Conservation (phyloP, 495 filamentous ascomycete genomes). For the Talaromyces borbonicus region DNA sequence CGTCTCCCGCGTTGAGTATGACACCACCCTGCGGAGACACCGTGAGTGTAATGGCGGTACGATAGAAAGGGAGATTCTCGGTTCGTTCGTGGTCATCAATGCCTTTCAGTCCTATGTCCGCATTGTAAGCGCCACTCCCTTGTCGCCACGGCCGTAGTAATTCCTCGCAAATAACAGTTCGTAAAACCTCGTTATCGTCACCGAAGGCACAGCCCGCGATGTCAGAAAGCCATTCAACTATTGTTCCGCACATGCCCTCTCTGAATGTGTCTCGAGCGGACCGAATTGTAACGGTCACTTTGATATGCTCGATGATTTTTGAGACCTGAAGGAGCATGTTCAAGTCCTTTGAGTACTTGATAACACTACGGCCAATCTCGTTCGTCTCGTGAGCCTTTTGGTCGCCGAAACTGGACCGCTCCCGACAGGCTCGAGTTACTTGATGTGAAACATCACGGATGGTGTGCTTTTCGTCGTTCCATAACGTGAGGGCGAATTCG, state of each 20-base stretch:
- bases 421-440: constrained; percentile 80
- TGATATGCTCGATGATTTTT: constrained; percentile 84
- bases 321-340: constrained; percentile 62
- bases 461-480: constrained; percentile 99
- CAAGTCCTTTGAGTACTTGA: constrained; percentile 65
- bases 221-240: constrained; percentile 92
- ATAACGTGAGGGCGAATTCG: constrained; percentile 81
- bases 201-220: constrained; percentile 85
- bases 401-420: constrained; percentile 54
- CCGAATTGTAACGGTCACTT: constrained; percentile 89
- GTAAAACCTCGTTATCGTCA: constrained; percentile 66
- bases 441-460: constrained; percentile 83
- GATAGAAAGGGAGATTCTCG: constrained; percentile 21
- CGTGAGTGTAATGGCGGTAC: constrained; percentile 27
- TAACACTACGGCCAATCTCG: constrained; percentile 71
- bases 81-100: constrained; percentile 76
- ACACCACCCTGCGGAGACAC: constrained; percentile 31
- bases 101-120: constrained; percentile 71
- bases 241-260: constrained; percentile 97
- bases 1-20: constrained; percentile 35
- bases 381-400: constrained; percentile 80
- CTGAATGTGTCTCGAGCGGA: constrained; percentile 90
- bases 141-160: constrained; percentile 75
- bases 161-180: constrained; percentile 79
- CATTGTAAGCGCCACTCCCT: constrained; percentile 79